Conservation (phyloP, 2,329 filamentous ascomycete species). For the Mollisiaceae sp. region DNA sequence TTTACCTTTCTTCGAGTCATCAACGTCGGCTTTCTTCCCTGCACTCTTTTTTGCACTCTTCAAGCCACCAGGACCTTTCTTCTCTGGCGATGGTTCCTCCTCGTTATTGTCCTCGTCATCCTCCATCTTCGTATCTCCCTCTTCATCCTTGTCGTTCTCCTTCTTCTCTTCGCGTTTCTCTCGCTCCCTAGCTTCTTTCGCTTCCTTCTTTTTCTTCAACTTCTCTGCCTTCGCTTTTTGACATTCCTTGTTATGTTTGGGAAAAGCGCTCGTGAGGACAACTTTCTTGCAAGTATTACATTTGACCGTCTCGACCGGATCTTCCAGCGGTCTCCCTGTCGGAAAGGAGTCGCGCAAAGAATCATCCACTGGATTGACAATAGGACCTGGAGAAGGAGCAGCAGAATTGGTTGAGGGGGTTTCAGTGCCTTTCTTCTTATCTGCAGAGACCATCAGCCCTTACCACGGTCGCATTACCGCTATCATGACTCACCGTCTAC, state of each 20-base stretch:
- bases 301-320: slow-evolving; percentile 76
- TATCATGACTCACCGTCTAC: slow-evolving; percentile 57
- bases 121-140: slow-evolving; percentile 44
- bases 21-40: slow-evolving; percentile 66
- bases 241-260: slow-evolving; percentile 82
- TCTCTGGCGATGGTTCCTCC: slow-evolving; percentile 46
- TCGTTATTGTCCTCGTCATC: slow-evolving; percentile 51
- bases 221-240: slow-evolving; percentile 63
- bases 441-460: slow-evolving; percentile 46
- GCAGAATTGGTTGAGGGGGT: slow-evolving; percentile 49
- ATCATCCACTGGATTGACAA: slow-evolving; percentile 75
- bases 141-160: slow-evolving; percentile 41
- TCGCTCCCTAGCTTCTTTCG: slow-evolving; percentile 45
- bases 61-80: slow-evolving; percentile 45
- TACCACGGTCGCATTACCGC: neutral
- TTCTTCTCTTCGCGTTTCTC: slow-evolving; percentile 47
- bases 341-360: slow-evolving; percentile 78
- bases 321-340: slow-evolving; percentile 81
- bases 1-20: slow-evolving; percentile 68
- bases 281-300: slow-evolving; percentile 97
- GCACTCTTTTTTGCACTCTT: slow-evolving; percentile 65
- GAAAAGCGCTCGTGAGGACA: slow-evolving; percentile 75
- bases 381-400: slow-evolving; percentile 55
- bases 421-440: slow-evolving; percentile 58
- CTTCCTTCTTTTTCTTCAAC: slow-evolving; percentile 43